Conservation (phyloP, 345 rosid species). For the Capsella bursapastoris region DNA sequence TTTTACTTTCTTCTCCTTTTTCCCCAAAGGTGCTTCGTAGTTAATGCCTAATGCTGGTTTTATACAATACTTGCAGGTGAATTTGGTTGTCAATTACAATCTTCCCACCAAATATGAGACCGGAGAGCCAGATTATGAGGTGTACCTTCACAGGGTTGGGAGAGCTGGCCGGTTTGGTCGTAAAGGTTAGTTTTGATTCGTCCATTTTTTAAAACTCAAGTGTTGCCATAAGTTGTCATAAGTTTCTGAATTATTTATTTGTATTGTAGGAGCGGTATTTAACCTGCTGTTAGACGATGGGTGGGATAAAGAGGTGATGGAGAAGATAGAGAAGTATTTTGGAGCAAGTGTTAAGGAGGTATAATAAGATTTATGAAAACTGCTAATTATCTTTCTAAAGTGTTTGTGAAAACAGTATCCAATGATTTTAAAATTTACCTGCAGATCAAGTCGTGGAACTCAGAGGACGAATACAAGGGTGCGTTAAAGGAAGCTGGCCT, state of each 20-base stretch:
- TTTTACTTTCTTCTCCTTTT: not conserved
- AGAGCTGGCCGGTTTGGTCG: conserved; percentile 98
- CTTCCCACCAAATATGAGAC: conserved; percentile 68
- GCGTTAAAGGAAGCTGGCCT: conserved; percentile 46
- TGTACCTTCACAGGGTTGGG: conserved; percentile 94
- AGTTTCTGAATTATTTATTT: not conserved
- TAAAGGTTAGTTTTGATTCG: conserved; percentile 57
- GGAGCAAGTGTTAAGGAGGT: conserved; percentile 59
- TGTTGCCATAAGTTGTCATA: conserved; percentile 5
- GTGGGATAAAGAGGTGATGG: conserved; percentile 58
- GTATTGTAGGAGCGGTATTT: conserved; percentile 78
- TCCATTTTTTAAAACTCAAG: not conserved
- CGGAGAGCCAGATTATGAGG: conserved; percentile 82
- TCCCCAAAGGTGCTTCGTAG: not conserved
- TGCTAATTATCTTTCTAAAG: not conserved
- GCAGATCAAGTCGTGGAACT: conserved; percentile 43
- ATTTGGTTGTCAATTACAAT: conserved; percentile 84
- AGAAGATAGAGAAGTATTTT: conserved; percentile 75
- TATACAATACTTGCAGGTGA: conserved; percentile 58
- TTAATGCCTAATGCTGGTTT: conserved; percentile 15
- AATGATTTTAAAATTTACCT: not conserved
- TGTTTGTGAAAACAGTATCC: conserved; percentile 4
- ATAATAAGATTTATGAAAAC: conserved; percentile 14
- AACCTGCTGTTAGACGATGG: conserved; percentile 59
- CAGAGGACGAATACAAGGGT: conserved; percentile 43